These are phyloP conservation scores for Ceraceosorus guamensis DNA, from an alignment of 1,284 basidiomycete species.

Conservation along the genomic window DNA sequence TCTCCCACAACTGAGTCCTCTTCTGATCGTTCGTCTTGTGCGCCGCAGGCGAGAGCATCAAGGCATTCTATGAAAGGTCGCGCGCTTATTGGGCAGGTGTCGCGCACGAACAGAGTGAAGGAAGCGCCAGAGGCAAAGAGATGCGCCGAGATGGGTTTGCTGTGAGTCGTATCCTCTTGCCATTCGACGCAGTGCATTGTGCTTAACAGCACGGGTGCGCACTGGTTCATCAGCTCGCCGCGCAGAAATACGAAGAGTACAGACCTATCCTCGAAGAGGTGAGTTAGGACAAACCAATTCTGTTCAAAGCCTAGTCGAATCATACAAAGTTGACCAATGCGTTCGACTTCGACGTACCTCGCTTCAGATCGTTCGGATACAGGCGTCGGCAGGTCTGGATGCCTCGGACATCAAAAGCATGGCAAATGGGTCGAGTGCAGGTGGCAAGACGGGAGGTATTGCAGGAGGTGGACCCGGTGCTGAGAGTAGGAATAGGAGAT, in stretches of 20 bases:
- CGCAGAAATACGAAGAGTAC: constrained; percentile 40
- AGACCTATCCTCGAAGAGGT: constrained; percentile 43
- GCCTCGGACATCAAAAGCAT: constrained; percentile 80
- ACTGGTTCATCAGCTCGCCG: constrained; percentile 27
- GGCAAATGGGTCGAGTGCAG: too few relatives aligned
- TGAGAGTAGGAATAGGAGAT: constrained; percentile 42
- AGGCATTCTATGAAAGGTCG: constrained; percentile 72
- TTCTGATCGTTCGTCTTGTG: not conserved
- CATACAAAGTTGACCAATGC: too few relatives aligned
- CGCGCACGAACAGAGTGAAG: constrained; percentile 55
- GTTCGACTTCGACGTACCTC: too few relatives aligned
- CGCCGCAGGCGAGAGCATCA: constrained; percentile 63
- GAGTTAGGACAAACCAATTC: not conserved
- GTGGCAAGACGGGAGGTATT: constrained; percentile 32
- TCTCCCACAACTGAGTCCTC: too few relatives aligned
- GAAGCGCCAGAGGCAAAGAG: constrained; percentile 69
- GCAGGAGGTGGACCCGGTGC: constrained; percentile 47
- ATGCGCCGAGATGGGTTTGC: constrained; percentile 61
- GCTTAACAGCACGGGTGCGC: not conserved
- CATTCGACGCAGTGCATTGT: constrained; percentile 2
- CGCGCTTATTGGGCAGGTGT: constrained; percentile 67
- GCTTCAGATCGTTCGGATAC: constrained; percentile 65
- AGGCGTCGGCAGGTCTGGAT: constrained; percentile 77
- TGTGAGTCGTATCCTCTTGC: constrained; percentile 22
- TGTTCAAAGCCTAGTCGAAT: too few relatives aligned